A percentile compares a stretch with the other conserved stretches of the same genome.
These are phyloP conservation scores for Salvia miltiorrhiza DNA, from an alignment of 257 asterid genomes.

Conservation along the genomic window DNA sequence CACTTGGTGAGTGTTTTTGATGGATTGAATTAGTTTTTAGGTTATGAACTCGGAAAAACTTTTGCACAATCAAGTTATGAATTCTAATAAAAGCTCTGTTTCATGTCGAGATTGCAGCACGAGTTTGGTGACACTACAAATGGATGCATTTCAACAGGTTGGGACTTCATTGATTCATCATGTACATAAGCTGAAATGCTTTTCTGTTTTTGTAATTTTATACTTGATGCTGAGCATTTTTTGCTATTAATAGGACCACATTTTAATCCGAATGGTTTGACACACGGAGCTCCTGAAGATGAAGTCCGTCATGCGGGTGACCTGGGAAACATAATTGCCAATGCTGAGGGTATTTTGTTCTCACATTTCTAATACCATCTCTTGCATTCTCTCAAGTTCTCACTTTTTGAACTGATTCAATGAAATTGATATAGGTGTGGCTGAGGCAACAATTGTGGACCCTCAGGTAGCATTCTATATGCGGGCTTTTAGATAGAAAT, in stretches of 20 bases:
- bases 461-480: slow-evolving; percentile 47
- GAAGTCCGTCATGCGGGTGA: slow-evolving; percentile 99
- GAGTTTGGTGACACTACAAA: slow-evolving; percentile 97
- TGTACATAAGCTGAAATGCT: neutral
- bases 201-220: slow-evolving; percentile 4
- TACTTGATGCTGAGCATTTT: neutral
- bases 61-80: neutral
- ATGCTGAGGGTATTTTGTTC: slow-evolving; percentile 66
- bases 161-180: slow-evolving; percentile 13
- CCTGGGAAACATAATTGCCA: slow-evolving; percentile 99
- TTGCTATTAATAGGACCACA: slow-evolving; percentile 64
- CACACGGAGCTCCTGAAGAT: slow-evolving; percentile 96
- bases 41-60: no score
- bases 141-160: slow-evolving; percentile 98
- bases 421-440: slow-evolving; percentile 62
- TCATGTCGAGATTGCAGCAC: slow-evolving; percentile 49
- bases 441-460: slow-evolving; percentile 83
- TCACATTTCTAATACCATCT: neutral
- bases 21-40: neutral
- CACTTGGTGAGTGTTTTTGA: slow-evolving; percentile 61
- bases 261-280: slow-evolving; percentile 74
- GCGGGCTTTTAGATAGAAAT: neutral
- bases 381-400: neutral
- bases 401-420: slow-evolving; percentile 18
- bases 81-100: slow-evolving; percentile 13